Evolutionary conservation across 192 early-diverging fungal species (phyloP).

Genomic region (Paraglomus brasilianum): DNA sequence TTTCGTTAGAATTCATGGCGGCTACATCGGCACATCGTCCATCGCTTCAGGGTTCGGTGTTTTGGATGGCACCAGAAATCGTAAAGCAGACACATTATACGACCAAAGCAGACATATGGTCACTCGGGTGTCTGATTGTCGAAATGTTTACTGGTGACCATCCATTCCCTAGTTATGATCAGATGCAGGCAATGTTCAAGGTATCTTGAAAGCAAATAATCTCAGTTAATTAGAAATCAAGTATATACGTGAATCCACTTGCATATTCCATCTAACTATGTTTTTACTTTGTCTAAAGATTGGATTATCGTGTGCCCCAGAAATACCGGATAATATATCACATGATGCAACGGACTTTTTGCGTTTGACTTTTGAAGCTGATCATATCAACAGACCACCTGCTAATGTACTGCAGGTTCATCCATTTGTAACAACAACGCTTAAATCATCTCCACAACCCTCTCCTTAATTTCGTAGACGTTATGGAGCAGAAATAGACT

Average conservation of each 20-base stretch:
- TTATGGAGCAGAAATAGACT: too few relatives aligned
- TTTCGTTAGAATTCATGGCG: constrained; percentile 27
- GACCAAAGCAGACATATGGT: constrained; percentile 92
- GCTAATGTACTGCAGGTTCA: constrained; percentile 18
- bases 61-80: constrained; percentile 99
- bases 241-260: neutral
- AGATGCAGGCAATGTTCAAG: constrained; percentile 81
- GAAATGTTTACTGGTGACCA: constrained; percentile 98
- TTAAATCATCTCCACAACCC: neutral
- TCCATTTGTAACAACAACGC: constrained; percentile 16
- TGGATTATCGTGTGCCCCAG: constrained; percentile 76
- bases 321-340: constrained; percentile 74
- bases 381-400: constrained; percentile 22
- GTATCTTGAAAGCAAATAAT: constrained; percentile 48
- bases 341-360: constrained; percentile 76
- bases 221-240: constrained; percentile 39
- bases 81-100: constrained; percentile 91
- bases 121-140: constrained; percentile 91
- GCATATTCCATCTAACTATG: constrained; percentile 39
- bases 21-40: constrained; percentile 48
- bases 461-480: too few relatives aligned
- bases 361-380: constrained; percentile 65
- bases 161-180: constrained; percentile 81
- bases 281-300: constrained; percentile 71
- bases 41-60: constrained; percentile 92